Evolutionary conservation across 768 basidiomycete species (phyloP).

Genomic region (Tephrocybe sp.): DNA sequence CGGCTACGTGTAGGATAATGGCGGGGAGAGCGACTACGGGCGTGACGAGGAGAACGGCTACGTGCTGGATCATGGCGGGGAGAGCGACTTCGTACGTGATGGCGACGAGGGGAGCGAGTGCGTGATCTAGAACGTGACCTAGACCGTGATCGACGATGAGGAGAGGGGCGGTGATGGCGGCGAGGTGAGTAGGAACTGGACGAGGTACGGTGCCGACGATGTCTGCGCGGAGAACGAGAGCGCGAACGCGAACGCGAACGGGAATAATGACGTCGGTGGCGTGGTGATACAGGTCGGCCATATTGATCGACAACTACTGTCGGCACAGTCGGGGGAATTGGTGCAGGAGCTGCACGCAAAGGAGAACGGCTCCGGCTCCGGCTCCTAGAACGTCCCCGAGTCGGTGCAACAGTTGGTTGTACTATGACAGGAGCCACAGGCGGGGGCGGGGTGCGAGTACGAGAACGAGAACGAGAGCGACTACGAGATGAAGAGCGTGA

Average conservation of each 20-base stretch:
- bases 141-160: not conserved
- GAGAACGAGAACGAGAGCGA: not conserved
- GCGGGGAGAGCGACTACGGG: not conserved
- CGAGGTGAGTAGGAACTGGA: constrained; percentile 10
- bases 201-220: constrained; percentile 8
- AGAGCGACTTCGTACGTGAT: too few species aligned
- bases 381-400: not conserved
- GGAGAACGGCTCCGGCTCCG: not conserved
- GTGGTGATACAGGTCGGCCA: constrained; percentile 15
- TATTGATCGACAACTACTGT: not conserved
- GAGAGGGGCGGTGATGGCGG: not conserved
- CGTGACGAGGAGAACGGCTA: not conserved
- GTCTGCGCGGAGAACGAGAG: constrained; percentile 4
- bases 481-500: too few species aligned
- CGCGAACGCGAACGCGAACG: constrained; percentile 25
- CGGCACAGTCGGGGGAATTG: not conserved
- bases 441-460: not conserved
- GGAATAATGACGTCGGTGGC: constrained; percentile 11
- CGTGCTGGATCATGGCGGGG: not conserved
- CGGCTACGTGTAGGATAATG: too few species aligned
- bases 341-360: constrained; percentile 7
- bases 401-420: not conserved
- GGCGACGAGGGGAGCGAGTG: constrained; percentile 5
- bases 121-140: constrained; percentile 9
- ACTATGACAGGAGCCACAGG: not conserved